Conservation (phyloP, 805 yeast genomes). For the Scheffersomyces coipomensis region DNA sequence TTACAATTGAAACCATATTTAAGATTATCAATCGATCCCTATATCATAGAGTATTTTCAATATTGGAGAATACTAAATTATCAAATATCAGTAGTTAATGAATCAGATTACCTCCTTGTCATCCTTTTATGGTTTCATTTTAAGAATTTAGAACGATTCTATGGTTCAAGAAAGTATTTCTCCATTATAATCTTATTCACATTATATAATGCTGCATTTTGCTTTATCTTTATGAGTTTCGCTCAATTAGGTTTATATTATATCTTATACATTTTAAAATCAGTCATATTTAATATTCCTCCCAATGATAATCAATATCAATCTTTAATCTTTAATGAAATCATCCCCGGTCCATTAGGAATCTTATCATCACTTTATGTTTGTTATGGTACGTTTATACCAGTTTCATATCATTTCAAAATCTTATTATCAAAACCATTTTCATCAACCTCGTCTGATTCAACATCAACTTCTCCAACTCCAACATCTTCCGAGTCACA, state of each 20-base stretch:
- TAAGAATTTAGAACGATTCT: slow-evolving; percentile 55
- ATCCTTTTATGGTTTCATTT: slow-evolving; percentile 48
- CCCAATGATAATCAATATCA: slow-evolving; percentile 11
- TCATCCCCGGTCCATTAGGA: slow-evolving; percentile 40
- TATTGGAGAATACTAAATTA: slow-evolving; percentile 53
- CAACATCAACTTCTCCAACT: not conserved
- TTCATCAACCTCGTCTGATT: not conserved
- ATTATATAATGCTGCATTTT: slow-evolving; percentile 45
- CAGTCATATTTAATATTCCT: slow-evolving; percentile 3
- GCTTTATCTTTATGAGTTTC: slow-evolving; percentile 38
- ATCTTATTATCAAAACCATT: slow-evolving; percentile 24
- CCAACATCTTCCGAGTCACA: slow-evolving; percentile 1
- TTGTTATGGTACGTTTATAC: slow-evolving; percentile 33
- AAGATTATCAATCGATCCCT: slow-evolving; percentile 49
- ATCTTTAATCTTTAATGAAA: slow-evolving; percentile 31
- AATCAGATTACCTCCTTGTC: slow-evolving; percentile 52
- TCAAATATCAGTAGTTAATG: slow-evolving; percentile 57
- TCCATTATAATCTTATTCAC: slow-evolving; percentile 44
- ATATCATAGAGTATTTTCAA: slow-evolving; percentile 52
- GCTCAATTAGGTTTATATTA: slow-evolving; percentile 34
- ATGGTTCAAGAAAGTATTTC: slow-evolving; percentile 55
- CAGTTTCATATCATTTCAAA: slow-evolving; percentile 33
- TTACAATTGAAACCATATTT: slow-evolving; percentile 44
- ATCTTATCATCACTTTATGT: slow-evolving; percentile 37
- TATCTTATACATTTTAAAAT: slow-evolving; percentile 4